Evolutionary conservation across 768 basidiomycete species (phyloP), one percentile per base, ranked within the genome.

Genomic region (Lentinula edodes): DNA sequence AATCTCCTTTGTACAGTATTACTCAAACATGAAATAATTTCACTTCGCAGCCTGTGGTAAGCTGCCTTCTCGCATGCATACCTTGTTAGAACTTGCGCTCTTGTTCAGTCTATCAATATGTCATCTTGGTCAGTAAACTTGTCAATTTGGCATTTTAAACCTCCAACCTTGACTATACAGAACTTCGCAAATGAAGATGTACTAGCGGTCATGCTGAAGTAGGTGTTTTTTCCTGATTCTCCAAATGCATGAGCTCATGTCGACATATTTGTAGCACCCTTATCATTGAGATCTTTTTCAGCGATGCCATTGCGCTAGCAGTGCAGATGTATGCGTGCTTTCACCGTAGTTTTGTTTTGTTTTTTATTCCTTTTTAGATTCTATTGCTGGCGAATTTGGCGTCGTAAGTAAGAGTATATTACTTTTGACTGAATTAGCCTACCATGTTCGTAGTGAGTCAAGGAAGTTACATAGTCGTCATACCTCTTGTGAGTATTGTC

Each of bases 281-380:
- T 13, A 63, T 65, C 43, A 65, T 65, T 23, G 60, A 65, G 45
- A 61, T 65, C 20, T 65, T 62, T 59, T 61, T 61, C 60, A 63
- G 62, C 9, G 36, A 61, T 23, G 58, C 60, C 38, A 63, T 65
- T 32, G 62, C 60, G 1, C 13, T 65, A 16, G 52, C 42, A 1
- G 64, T 65, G 23, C 64, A 65, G 46, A 41, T 63, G 60, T 65
- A 45, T 7, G 58, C 28, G 28, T 28, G 3, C 28, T 56, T 16
- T 7, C 18, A 6, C 52, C 32, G 4, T 28, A 28, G 1, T 28
- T 28, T 28, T 28, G 3, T 28, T 28, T 28, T 28, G 20, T 13
- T 18, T 7, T 34, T 57, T 18, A 20, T 10, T 20, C 7, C 23
- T 7, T 45, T 15, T 10, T 4, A 59, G 58, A 35, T 59, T 59